Evolutionary conservation across 2,329 filamentous ascomycete species (phyloP), one percentile per base, ranked within the genome.

Genomic region (Penicillium hesseltinei): DNA sequence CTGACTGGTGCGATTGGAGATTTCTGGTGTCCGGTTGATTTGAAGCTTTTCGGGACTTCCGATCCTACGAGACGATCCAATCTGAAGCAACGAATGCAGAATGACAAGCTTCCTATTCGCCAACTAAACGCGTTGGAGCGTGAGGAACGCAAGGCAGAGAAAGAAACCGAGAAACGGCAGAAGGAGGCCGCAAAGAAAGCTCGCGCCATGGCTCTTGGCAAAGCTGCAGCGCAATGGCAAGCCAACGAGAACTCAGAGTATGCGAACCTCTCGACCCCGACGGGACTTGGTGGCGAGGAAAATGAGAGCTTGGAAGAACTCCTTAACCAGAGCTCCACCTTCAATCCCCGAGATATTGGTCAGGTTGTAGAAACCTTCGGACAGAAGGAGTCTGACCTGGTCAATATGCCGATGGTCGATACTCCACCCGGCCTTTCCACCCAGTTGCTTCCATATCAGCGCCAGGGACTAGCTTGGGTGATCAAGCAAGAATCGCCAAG

Each of bases 401-500:
- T 84, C 7, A 82, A 84, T 43, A 85, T 96, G 85, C 88, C 89
- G 0, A 84, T 84, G 79, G 89, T 88, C 2, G 73, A 83, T 4
- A 89, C 91, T 63, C 92, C 92, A 0, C 66, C 77, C 7, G 76
- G 79, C 6, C 77, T 96, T 42, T 77, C 81, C 25, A 89, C 91
- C 0, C 77, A 83, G 39, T 78, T 96, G 48, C 80, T 96, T 57
- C 88, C 90, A 1, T 94, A 95, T 73, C 92, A 96, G 69, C 83
- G 76, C 35, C 79, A 93, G 78, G 91, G 90, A 7, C 77, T 96
- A 39, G 85, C 87, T 17, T 96, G 92, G 92, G 84, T 96, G 82
- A 78, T 86, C 19, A 80, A 85, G 8, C 91, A 90, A 65, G 92
- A 96, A 71, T 84, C 81, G 15, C 90, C 91, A 0, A 72, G 81